phyloP scores from a whole-genome alignment of 768 basidiomycete genomes.

The Sarcodon sp. region DNA sequence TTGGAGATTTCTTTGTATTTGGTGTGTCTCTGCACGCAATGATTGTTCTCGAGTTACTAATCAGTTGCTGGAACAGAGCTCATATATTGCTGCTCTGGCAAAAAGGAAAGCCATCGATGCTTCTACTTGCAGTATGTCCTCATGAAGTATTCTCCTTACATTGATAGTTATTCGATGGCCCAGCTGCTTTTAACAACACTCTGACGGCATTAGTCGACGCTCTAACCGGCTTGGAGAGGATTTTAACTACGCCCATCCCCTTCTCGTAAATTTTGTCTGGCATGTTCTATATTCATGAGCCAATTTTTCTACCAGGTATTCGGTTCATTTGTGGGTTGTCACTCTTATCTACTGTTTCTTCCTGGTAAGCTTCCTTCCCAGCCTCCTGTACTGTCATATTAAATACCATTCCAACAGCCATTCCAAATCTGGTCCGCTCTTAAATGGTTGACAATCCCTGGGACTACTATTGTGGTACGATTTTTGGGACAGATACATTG shows the following conservation, averaged over 20 bases:
- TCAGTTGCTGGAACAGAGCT: conserved; percentile 36
- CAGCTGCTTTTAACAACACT: conserved; percentile 33
- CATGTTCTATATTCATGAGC: not conserved
- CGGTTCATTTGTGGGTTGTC: conserved; percentile 56
- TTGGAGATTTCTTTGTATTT: conserved; percentile 59
- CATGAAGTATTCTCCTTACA: not conserved
- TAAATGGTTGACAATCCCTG: conserved; percentile 54
- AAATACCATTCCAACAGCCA: conserved; percentile 25
- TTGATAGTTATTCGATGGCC: conserved; percentile 15
- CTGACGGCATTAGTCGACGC: conserved; percentile 49
- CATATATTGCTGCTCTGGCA: conserved; percentile 52
- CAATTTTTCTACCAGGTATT: conserved; percentile 29
- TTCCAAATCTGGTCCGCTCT: conserved; percentile 47
- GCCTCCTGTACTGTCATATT: not conserved
- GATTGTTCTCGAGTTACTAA: not conserved
- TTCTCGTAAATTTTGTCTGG: conserved; percentile 37
- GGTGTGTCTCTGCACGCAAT: conserved; percentile 20
- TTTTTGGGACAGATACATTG: not conserved
- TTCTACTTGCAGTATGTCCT: conserved; percentile 42
- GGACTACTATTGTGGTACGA: conserved; percentile 36
- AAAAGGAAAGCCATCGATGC: conserved; percentile 41
- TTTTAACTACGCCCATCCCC: conserved; percentile 66
- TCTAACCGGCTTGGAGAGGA: conserved; percentile 58
- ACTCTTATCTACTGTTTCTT: conserved; percentile 46
- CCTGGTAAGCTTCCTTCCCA: conserved; percentile 27